Base-by-base conservation (phyloP, 805 yeast genomes). In the Candida namnaoensis region DNA sequence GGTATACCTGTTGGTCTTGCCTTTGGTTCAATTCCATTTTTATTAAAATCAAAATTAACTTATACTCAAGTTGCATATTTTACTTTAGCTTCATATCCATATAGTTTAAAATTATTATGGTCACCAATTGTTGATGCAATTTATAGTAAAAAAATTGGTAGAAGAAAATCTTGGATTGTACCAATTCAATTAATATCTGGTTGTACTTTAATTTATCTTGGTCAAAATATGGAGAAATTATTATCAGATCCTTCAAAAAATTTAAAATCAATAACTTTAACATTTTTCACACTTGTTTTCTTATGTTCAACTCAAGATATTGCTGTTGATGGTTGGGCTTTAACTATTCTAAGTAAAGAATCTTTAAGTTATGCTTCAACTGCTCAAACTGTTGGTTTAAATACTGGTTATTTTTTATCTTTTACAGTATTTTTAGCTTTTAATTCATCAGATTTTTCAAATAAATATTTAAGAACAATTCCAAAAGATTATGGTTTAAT, bases 261-360 rank as follows among this genome's bases (percentile, higher is more conserved):
- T 48, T 64, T 88, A 44, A 53, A 64, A 12, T 56, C 62, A 3
- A 74, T 93, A 46, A 87, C 98, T 0, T 50, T 68, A 39, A 71
- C 78, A 43, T 93, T 93, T 62, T 85, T 90, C 52, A 48, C 78
- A 23, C 66, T 93, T 44, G 93, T 93, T 30, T 76, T 91, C 44
- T 69, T 90, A 45, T 90, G 97, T 65, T 97, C 98, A 1, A 91
- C 99, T 0, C 99, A 93, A 61, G 99, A 93, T 58, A 93, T 93
- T 42, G 98, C 99, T 0, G 99, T 93, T 23, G 99, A 93, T 64
- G 98, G 99, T 10, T 93, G 99, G 99, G 97, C 98, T 0, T 66
- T 93, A 54, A 93, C 96, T 1, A 78, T 91, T 34, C 68, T 93
- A 40, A 78, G 90, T 14, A 79, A 80, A 25, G 76, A 76, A 26